phyloP scores from a whole-genome alignment of 352 stramenopile genomes.

The Globisporangium spiculum region DNA sequence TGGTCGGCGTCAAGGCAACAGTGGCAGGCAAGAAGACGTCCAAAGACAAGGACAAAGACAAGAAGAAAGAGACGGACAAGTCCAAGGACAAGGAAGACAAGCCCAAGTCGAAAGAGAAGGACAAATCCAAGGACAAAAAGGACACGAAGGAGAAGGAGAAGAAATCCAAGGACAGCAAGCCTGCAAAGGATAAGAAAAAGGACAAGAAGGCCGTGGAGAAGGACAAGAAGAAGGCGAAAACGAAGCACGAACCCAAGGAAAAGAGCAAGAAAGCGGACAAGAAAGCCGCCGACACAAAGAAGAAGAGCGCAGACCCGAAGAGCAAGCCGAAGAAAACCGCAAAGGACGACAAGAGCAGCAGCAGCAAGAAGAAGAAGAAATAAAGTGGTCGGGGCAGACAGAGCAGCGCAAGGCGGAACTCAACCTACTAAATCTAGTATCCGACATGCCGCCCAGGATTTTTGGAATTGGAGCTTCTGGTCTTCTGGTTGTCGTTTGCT shows the following conservation, averaged over 20 bases:
- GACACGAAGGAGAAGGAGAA: background rate
- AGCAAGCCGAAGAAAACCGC: background rate
- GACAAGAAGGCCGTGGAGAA: background rate
- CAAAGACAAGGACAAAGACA: constrained; percentile 23
- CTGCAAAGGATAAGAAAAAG: background rate
- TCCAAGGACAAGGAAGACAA: constrained; percentile 27
- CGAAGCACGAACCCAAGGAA: background rate
- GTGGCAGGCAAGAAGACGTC: constrained; percentile 11
- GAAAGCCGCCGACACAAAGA: background rate
- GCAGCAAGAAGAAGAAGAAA: constrained; percentile 6
- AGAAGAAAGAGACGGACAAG: constrained; percentile 23
- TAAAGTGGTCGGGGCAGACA: background rate
- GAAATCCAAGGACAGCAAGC: constrained; percentile 15
- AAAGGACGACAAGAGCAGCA: background rate
- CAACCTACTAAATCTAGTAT: too few relatives aligned
- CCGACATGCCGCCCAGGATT: background rate
- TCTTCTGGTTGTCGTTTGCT: background rate
- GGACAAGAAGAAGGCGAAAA: background rate
- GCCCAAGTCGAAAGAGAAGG: background rate
- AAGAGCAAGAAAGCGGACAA: background rate
- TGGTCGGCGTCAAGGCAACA: constrained; percentile 19
- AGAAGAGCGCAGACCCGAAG: background rate
- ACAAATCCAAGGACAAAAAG: background rate
- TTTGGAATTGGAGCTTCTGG: too few relatives aligned
- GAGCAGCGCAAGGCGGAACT: background rate